Evolutionary conservation across 768 basidiomycete genomes (phyloP).

Genomic region (Lenzites betulinus): DNA sequence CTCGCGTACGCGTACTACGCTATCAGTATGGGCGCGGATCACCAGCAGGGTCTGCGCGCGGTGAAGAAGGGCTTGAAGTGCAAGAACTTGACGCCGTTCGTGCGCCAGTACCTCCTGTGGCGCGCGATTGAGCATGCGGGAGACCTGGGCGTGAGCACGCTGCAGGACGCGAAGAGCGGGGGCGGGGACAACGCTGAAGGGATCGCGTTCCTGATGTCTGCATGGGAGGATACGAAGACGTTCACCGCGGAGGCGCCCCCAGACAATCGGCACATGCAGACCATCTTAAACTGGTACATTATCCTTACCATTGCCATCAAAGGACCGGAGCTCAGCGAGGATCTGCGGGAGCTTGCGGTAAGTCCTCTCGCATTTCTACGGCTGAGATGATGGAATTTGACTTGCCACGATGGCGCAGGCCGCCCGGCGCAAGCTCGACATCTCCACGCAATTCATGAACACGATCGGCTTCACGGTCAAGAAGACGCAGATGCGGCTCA

Average conservation of each 20-base stretch:
- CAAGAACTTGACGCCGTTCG: conserved; percentile 53
- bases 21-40: conserved; percentile 51
- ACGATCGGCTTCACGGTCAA: conserved; percentile 49
- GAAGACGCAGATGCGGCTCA: conserved; percentile 53
- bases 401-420: conserved; percentile 21
- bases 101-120: conserved; percentile 57
- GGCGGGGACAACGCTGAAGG: conserved; percentile 59
- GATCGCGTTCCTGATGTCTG: conserved; percentile 59
- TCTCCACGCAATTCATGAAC: conserved; percentile 53
- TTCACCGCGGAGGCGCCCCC: conserved; percentile 61
- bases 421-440: conserved; percentile 45
- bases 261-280: conserved; percentile 61
- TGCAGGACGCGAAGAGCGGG: conserved; percentile 45
- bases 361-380: conserved; percentile 11
- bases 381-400: background rate
- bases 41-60: conserved; percentile 54
- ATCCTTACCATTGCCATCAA: conserved; percentile 52
- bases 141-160: conserved; percentile 51
- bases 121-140: conserved; percentile 65
- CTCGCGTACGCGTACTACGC: conserved; percentile 68
- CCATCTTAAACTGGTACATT: conserved; percentile 60
- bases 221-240: conserved; percentile 58
- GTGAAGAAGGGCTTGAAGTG: conserved; percentile 70
- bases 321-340: conserved; percentile 49
- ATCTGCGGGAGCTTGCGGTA: conserved; percentile 56